phyloP scores from a whole-genome alignment of 331 rosid genomes.

The Malus hybrid region DNA sequence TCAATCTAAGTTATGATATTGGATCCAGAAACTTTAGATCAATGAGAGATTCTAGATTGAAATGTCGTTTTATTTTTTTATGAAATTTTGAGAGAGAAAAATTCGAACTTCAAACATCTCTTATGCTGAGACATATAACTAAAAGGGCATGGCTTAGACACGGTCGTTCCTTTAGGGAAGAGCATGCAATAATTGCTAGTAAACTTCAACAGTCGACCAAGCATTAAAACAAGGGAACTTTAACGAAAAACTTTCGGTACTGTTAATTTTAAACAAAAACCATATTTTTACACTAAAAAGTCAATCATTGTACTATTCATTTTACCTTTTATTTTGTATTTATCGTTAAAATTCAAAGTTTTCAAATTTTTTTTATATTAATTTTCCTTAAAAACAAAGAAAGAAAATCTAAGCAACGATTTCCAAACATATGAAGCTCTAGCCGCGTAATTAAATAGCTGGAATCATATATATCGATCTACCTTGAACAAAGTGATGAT shows the following conservation, averaged over 20 bases:
- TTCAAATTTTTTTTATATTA: no score
- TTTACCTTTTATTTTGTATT: no score
- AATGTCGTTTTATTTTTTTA: no score
- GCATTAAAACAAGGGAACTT: neutral
- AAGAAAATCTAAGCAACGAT: neutral
- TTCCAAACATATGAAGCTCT: neutral
- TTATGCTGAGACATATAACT: neutral
- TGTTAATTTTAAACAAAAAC: no score
- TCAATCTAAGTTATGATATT: neutral
- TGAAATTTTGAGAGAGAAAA: no score
- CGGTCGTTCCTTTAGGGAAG: neutral
- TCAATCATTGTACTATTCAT: no score
- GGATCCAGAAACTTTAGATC: neutral
- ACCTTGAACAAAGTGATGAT: slow-evolving; percentile 1
- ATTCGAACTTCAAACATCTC: neutral
- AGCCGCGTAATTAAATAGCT: neutral
- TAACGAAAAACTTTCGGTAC: no score
- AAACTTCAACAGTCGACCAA: neutral
- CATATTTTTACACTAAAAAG: no score
- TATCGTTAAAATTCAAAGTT: no score
- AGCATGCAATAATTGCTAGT: neutral
- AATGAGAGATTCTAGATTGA: neutral
- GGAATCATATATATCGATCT: neutral
- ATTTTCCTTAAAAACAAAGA: neutral
- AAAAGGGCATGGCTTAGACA: neutral